Conservation (phyloP, 768 basidiomycete species). For the Lactifluus subvellereus region DNA sequence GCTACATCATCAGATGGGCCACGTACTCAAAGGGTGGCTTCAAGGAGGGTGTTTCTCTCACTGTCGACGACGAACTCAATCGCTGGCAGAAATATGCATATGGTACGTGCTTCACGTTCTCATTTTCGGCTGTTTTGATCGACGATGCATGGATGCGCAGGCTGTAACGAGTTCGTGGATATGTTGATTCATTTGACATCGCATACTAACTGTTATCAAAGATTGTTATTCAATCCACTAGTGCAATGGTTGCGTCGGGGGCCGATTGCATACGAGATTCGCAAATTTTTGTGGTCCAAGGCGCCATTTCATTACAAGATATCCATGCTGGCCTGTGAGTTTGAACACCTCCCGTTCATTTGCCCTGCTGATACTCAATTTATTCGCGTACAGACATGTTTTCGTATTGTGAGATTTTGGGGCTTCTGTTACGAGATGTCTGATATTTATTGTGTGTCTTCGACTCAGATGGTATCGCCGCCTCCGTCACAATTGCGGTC, state of each 20-base stretch:
- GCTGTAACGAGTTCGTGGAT: slow-evolving; percentile 47
- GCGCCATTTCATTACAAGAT: slow-evolving; percentile 48
- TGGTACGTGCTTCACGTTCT: slow-evolving; percentile 36
- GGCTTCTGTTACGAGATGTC: not conserved
- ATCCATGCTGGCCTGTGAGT: slow-evolving; percentile 48
- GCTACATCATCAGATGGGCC: slow-evolving; percentile 57
- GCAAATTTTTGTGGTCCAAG: slow-evolving; percentile 64
- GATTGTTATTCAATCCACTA: slow-evolving; percentile 71
- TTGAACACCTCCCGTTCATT: not conserved
- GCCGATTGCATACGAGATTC: slow-evolving; percentile 75
- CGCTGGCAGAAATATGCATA: slow-evolving; percentile 90
- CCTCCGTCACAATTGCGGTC: slow-evolving; percentile 55
- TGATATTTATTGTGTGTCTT: not conserved
- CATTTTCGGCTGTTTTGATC: not conserved
- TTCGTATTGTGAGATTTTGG: slow-evolving; percentile 43
- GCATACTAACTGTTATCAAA: slow-evolving; percentile 31
- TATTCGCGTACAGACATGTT: slow-evolving; percentile 38
- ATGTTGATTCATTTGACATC: not conserved
- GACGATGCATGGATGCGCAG: slow-evolving; percentile 29
- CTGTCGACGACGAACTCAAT: slow-evolving; percentile 85
- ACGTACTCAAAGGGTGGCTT: slow-evolving; percentile 81
- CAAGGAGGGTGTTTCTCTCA: slow-evolving; percentile 88
- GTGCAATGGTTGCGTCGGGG: slow-evolving; percentile 73
- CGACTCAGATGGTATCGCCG: slow-evolving; percentile 50
- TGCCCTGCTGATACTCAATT: not conserved